Evolutionary conservation across 2,329 filamentous ascomycete species (phyloP).

Genomic region (Hortaea werneckii): DNA sequence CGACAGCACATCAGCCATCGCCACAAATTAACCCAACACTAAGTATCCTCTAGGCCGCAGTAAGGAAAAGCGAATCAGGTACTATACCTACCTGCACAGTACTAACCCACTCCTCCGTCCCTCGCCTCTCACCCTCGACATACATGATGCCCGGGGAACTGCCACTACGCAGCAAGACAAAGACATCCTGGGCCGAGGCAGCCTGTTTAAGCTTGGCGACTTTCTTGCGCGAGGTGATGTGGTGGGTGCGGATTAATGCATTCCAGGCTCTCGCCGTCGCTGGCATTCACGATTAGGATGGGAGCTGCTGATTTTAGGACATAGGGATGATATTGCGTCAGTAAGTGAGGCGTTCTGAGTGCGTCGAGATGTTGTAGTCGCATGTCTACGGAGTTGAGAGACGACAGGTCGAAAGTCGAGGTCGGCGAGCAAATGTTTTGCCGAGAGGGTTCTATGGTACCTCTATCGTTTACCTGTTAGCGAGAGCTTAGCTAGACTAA

Average conservation of each 20-base stretch:
- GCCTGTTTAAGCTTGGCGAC: slow-evolving; percentile 54
- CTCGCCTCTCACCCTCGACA: slow-evolving; percentile 51
- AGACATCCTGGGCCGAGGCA: slow-evolving; percentile 49
- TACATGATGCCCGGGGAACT: slow-evolving; percentile 70
- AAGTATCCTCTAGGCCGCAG: background rate
- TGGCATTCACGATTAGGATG: background rate
- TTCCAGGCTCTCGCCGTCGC: slow-evolving; percentile 25
- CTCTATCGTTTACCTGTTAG: too few species aligned
- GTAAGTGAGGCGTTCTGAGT: too few species aligned
- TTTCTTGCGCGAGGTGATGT: slow-evolving; percentile 74
- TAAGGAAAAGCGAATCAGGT: background rate
- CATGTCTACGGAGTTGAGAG: too few species aligned
- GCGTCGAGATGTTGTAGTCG: too few species aligned
- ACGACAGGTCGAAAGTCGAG: too few species aligned
- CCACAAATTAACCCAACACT: background rate
- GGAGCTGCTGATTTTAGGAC: slow-evolving; percentile 6
- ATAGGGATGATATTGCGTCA: too few species aligned
- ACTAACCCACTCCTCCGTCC: slow-evolving; percentile 54
- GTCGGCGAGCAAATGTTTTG: too few species aligned
- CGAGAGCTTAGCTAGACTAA: too few species aligned
- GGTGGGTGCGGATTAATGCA: slow-evolving; percentile 65
- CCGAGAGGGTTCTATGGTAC: too few species aligned
- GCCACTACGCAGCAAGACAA: slow-evolving; percentile 56
- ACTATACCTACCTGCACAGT: slow-evolving; percentile 42
- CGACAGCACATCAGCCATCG: background rate